Conservation (phyloP, 2,329 filamentous ascomycete genomes). For the Cadophora gregata region DNA sequence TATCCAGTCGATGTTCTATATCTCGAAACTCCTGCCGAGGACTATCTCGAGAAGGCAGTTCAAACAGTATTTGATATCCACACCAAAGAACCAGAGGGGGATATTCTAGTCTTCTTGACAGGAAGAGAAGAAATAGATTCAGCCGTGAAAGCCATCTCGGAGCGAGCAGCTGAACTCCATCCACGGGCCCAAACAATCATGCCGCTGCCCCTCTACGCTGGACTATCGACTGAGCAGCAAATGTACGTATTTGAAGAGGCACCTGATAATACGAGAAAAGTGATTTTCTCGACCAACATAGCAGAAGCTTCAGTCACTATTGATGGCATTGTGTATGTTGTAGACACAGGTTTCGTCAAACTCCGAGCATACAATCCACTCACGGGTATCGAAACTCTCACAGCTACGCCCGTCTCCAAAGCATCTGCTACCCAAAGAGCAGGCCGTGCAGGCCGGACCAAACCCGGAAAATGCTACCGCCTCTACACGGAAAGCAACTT, state of each 20-base stretch:
- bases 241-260: slow-evolving; percentile 92
- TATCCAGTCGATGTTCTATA: slow-evolving; percentile 90
- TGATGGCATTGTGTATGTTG: slow-evolving; percentile 86
- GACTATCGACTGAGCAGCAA: slow-evolving; percentile 87
- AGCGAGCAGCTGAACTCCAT: slow-evolving; percentile 69
- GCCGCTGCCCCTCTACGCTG: slow-evolving; percentile 84
- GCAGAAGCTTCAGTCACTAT: slow-evolving; percentile 96
- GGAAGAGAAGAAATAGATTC: slow-evolving; percentile 92
- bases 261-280: slow-evolving; percentile 82
- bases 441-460: slow-evolving; percentile 87
- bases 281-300: slow-evolving; percentile 94
- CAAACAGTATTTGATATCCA: slow-evolving; percentile 90
- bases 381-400: slow-evolving; percentile 88
- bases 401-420: slow-evolving; percentile 81
- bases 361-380: slow-evolving; percentile 82
- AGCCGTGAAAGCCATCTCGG: slow-evolving; percentile 78
- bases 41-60: slow-evolving; percentile 85
- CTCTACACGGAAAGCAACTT: slow-evolving; percentile 84
- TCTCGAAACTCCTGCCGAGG: slow-evolving; percentile 75
- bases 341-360: slow-evolving; percentile 93
- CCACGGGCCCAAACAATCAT: slow-evolving; percentile 65
- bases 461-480: slow-evolving; percentile 90
- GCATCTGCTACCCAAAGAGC: slow-evolving; percentile 92
- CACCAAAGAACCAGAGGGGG: slow-evolving; percentile 77
- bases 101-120: slow-evolving; percentile 90